Evolutionary conservation across 768 basidiomycete species (phyloP), one percentile per base, ranked within the genome.

Genomic region (Panaeolus cyanescens): DNA sequence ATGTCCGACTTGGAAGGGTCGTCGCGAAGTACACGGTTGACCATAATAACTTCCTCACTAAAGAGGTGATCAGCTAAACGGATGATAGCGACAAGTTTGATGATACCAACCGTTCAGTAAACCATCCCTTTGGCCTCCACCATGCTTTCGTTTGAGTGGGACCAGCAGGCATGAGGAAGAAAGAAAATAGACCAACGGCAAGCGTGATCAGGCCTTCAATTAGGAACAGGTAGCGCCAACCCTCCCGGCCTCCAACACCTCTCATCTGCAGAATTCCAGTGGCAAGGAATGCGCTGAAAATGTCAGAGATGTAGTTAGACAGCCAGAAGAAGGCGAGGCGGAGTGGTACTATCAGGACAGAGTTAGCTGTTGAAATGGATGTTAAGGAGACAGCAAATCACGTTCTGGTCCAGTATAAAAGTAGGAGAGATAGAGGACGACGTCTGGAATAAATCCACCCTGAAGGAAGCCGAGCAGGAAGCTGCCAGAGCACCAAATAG

Each of bases 251-350:
- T 15, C 68, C 71, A 5, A 85, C 73, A 19, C 84, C 86, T 7
- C 84, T 77, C 59, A 87, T 75, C 53, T 73, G 71, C 15, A 89
- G 73, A 17, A 90, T 84, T 4, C 87, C 89, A 0, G 84, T 85
- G 0, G 86, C 90, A 8, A 90, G 67, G 70, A 92, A 90, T 2
- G 85, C 83, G 55, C 83, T 79, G 19, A 85, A 63, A 55, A 91
- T 85, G 45, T 81, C 71, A 3, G 83, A 77, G 1, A 81, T 58
- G 57, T 88, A 85, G 69, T 83, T 83, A 4, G 85, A 84, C 30
- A 83, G 77, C 88, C 87, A 91, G 77, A 90, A 90, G 65, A 80
- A 84, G 1, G 86, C 87, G 9, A 91, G 76, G n/a, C 89, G 82
- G 42, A 89, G 81, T 2, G 88, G 86, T 0, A 89, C 83, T 85